These are phyloP conservation scores for Boletus coccyginus DNA, from an alignment of 768 basidiomycete species.

Conservation along the genomic window DNA sequence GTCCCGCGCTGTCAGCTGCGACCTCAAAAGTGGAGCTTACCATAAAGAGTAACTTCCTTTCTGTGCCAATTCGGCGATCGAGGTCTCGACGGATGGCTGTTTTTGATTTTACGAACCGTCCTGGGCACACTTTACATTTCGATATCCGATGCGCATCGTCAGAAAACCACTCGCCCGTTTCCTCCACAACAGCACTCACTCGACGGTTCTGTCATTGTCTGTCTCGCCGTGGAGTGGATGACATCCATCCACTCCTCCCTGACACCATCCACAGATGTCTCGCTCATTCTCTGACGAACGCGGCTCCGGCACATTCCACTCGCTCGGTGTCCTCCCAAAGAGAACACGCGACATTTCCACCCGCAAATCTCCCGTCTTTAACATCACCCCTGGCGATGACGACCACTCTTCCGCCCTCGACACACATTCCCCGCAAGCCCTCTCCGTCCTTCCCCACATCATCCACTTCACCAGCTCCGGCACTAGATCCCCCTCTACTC, in stretches of 20 bases:
- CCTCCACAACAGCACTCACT: background rate
- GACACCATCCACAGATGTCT: slow-evolving; percentile 18
- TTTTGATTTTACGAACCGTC: background rate
- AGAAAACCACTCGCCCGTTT: background rate
- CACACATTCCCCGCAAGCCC: slow-evolving; percentile 9
- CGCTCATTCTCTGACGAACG: slow-evolving; percentile 39
- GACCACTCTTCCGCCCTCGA: slow-evolving; percentile 16
- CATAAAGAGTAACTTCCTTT: background rate
- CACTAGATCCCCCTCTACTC: slow-evolving; percentile 7
- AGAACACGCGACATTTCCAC: slow-evolving; percentile 20
- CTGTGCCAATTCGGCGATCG: slow-evolving; percentile 19
- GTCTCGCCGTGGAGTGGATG: background rate
- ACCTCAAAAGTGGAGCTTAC: slow-evolving; percentile 21
- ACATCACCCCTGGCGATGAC: slow-evolving; percentile 22
- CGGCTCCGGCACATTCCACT: slow-evolving; percentile 48
- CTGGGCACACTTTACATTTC: slow-evolving; percentile 8
- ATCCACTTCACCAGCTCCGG: slow-evolving; percentile 39
- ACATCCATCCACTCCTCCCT: background rate
- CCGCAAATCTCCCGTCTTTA: slow-evolving; percentile 17
- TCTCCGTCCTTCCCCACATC: background rate
- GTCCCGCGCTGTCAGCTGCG: too few relatives aligned
- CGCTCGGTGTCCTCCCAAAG: slow-evolving; percentile 46
- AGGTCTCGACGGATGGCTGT: slow-evolving; percentile 12
- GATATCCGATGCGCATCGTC: slow-evolving; percentile 1
- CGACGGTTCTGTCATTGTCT: background rate